Evolutionary conservation across 768 basidiomycete species (phyloP).

Genomic region (Amanita subjunquillea): DNA sequence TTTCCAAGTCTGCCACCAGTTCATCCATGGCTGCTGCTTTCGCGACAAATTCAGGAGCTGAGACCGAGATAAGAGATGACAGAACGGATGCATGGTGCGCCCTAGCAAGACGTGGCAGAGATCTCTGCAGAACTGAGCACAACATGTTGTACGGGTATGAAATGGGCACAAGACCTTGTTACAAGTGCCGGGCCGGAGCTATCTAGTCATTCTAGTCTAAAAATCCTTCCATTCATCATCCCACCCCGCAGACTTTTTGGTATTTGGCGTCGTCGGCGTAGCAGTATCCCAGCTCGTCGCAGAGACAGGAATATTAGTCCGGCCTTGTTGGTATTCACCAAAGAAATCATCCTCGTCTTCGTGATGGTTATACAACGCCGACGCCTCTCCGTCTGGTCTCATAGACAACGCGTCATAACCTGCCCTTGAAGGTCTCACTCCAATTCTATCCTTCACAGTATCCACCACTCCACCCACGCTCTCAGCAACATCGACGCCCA

Average conservation of each 20-base stretch:
- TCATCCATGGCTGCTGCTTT: conserved; percentile 62
- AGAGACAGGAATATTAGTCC: conserved; percentile 3
- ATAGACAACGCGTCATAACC: conserved; percentile 39
- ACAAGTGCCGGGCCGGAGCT: conserved; percentile 15
- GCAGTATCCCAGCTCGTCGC: conserved; percentile 1
- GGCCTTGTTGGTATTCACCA: conserved; percentile 28
- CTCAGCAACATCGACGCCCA: conserved; percentile 81
- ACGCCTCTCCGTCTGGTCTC: conserved; percentile 42
- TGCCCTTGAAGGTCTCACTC: conserved; percentile 41
- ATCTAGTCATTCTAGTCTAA: conserved; percentile 22
- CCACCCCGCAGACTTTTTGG: conserved; percentile 51
- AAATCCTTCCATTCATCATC: conserved; percentile 81
- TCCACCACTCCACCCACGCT: conserved; percentile 64
- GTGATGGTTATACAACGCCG: conserved; percentile 48
- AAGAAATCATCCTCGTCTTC: conserved; percentile 66
- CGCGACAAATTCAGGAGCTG: conserved; percentile 60
- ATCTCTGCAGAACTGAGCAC: conserved; percentile 8
- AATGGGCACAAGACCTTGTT: conserved; percentile 1
- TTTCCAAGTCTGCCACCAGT: conserved; percentile 54
- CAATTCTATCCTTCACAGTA: conserved; percentile 47
- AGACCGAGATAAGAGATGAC: conserved; percentile 58
- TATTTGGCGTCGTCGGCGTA: conserved; percentile 13
- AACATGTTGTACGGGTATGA: background rate
- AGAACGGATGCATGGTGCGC: conserved; percentile 65
- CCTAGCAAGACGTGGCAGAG: conserved; percentile 11